Evolutionary conservation across 2,329 filamentous ascomycete genomes (phyloP).

Genomic region (Paecilomyces dactylethromorphus): DNA sequence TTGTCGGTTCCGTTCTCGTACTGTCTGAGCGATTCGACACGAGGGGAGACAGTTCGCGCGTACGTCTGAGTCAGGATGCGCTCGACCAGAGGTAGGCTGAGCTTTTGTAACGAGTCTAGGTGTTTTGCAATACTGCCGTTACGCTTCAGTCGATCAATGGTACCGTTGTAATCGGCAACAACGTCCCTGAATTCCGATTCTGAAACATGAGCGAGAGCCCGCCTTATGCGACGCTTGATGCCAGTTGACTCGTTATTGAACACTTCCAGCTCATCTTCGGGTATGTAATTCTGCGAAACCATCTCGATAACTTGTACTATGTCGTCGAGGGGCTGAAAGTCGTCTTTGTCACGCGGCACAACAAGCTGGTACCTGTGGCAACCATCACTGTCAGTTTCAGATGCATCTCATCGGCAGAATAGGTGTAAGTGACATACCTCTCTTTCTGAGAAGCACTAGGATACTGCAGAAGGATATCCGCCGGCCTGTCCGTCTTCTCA

Average conservation of each 20-base stretch:
- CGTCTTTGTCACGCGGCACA: conserved; percentile 70
- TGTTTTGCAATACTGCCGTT: conserved; percentile 67
- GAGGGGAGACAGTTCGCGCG: conserved; percentile 83
- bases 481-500: conserved; percentile 35
- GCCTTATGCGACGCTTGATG: conserved; percentile 68
- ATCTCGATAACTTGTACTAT: conserved; percentile 64
- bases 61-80: conserved; percentile 85
- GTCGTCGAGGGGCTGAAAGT: conserved; percentile 60
- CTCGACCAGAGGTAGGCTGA: conserved; percentile 67
- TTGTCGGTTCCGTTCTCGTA: conserved; percentile 90
- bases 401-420: conserved; percentile 1
- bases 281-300: conserved; percentile 71
- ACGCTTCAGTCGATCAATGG: conserved; percentile 58
- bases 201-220: conserved; percentile 62
- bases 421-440: conserved; percentile 40
- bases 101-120: conserved; percentile 60
- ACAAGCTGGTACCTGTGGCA: conserved; percentile 64
- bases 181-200: conserved; percentile 66
- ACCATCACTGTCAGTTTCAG: conserved; percentile 11
- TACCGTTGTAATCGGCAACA: conserved; percentile 69
- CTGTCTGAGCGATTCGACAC: conserved; percentile 73
- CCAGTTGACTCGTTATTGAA: conserved; percentile 69
- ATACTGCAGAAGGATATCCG: conserved; percentile 68
- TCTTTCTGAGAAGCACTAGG: conserved; percentile 67
- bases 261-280: conserved; percentile 57